Conservation (phyloP, 2,329 filamentous ascomycete species). For the Neofusicoccum parvum region DNA sequence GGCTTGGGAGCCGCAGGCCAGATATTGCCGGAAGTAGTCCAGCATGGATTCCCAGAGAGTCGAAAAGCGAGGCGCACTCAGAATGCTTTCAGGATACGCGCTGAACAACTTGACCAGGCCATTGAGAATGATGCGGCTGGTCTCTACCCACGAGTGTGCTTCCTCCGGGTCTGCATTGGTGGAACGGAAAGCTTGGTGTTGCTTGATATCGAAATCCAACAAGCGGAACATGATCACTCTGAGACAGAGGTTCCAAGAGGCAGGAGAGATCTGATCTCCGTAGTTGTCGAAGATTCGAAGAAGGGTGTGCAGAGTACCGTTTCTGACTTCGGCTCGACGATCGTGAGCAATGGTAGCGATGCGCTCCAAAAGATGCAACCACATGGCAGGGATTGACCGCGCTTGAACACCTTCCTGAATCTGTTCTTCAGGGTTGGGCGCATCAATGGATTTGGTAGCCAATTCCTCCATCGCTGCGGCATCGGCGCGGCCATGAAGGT, state of each 20-base stretch:
- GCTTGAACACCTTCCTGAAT: conserved; percentile 11
- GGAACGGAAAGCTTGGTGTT: conserved; percentile 29
- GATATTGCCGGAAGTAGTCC: conserved; percentile 62
- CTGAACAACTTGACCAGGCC: conserved; percentile 61
- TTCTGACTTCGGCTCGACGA: conserved; percentile 73
- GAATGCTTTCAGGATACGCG: conserved; percentile 74
- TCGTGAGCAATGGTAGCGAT: conserved; percentile 73
- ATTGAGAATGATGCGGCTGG: conserved; percentile 41
- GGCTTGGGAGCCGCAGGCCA: conserved; percentile 42
- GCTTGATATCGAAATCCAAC: conserved; percentile 61
- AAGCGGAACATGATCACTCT: conserved; percentile 80
- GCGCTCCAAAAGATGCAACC: conserved; percentile 74
- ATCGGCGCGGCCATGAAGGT: conserved; percentile 61
- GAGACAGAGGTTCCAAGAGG: conserved; percentile 82
- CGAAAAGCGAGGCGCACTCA: conserved; percentile 66
- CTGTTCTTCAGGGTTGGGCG: background rate
- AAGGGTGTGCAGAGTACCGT: conserved; percentile 88
- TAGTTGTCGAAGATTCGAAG: conserved; percentile 91
- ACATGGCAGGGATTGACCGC: conserved; percentile 68
- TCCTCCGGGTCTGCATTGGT: conserved; percentile 27
- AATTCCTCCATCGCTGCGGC: conserved; percentile 35
- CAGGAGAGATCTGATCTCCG: conserved; percentile 73
- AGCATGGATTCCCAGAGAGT: conserved; percentile 76
- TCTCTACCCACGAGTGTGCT: conserved; percentile 41
- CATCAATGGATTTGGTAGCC: conserved; percentile 18